Percentiles rank a stretch among this genome's conserved stretches.
Conservation (phyloP, 1,284 basidiomycete genomes). For the Heterobasidion parviporum region DNA sequence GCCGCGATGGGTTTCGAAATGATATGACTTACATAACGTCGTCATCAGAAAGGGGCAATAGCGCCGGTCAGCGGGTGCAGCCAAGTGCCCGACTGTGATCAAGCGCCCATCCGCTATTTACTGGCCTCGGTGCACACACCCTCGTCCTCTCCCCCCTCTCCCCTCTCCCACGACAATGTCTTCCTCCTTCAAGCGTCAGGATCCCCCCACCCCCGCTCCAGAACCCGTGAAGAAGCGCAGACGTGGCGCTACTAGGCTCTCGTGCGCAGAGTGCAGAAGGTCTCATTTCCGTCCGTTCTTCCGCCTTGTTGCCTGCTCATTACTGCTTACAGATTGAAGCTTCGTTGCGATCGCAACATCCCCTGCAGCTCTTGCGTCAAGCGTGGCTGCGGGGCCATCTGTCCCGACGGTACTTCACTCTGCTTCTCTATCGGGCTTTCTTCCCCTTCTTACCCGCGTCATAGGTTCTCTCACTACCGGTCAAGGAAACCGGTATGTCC, state of each 20-base stretch:
- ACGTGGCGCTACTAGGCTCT: constrained; percentile 67
- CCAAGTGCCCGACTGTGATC: too few species aligned
- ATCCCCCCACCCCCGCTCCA: constrained; percentile 14
- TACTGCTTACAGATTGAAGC: constrained; percentile 44
- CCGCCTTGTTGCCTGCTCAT: neutral
- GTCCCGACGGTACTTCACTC: constrained; percentile 35
- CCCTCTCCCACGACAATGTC: neutral
- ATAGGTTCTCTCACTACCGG: constrained; percentile 69
- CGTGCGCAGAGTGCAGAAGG: constrained; percentile 73
- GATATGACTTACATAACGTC: too few species aligned
- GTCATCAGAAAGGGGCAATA: too few species aligned
- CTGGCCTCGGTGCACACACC: too few species aligned
- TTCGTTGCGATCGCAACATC: constrained; percentile 65
- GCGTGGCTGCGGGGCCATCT: constrained; percentile 70
- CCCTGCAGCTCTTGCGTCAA: constrained; percentile 59
- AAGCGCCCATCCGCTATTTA: too few species aligned
- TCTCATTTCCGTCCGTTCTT: neutral
- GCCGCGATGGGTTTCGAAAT: neutral
- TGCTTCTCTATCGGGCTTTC: constrained; percentile 1
- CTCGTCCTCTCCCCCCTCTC: neutral
- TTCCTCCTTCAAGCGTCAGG: neutral
- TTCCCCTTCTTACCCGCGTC: neutral
- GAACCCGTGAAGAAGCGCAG: constrained; percentile 55
- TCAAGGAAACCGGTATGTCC: constrained; percentile 63
- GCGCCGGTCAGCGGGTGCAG: too few species aligned